These are phyloP conservation scores for Mantamonas sphyraenae DNA, from an alignment of 78 protist genomes.

Conservation along the genomic window DNA sequence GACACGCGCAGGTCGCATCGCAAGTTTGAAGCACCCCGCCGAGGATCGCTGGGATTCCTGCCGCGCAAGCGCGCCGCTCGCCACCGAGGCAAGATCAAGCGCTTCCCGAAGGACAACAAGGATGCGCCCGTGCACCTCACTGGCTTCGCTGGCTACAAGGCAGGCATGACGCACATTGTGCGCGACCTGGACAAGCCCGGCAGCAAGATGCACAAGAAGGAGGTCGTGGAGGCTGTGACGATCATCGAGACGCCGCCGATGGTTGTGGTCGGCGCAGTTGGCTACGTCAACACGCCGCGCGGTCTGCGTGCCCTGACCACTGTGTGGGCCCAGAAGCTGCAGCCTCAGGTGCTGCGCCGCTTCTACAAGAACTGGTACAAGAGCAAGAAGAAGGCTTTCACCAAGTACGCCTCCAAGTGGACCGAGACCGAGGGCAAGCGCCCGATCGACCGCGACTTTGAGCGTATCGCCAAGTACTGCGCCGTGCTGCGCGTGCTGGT, in stretches of 20 bases:
- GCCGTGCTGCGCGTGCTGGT: constrained; percentile 95
- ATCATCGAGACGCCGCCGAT: constrained; percentile 98
- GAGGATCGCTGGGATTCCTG: constrained; percentile 97
- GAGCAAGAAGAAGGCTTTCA: constrained; percentile 94
- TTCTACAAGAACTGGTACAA: constrained; percentile 98
- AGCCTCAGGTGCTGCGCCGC: constrained; percentile 73
- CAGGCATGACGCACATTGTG: constrained; percentile 99
- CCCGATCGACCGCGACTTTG: constrained; percentile 59
- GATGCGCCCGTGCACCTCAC: constrained; percentile 93
- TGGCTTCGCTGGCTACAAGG: constrained; percentile 99
- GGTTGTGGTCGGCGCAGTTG: constrained; percentile 97
- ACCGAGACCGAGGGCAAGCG: constrained; percentile 46
- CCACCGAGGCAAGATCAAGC: constrained; percentile 68
- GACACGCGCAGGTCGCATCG: constrained; percentile 55
- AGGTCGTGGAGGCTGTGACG: constrained; percentile 98
- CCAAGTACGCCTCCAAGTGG: constrained; percentile 78
- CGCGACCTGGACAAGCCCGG: constrained; percentile 95
- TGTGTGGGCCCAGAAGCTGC: constrained; percentile 95
- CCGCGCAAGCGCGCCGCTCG: constrained; percentile 95
- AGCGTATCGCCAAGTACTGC: constrained; percentile 89
- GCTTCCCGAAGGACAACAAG: constrained; percentile 98
- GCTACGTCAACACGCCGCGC: constrained; percentile 94
- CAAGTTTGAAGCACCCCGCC: constrained; percentile 96
- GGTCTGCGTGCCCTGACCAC: constrained; percentile 96
- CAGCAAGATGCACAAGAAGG: constrained; percentile 94